A percentile compares a stretch with the other conserved stretches of the same genome.
Evolutionary conservation across 305 asterid species (phyloP).

Genomic region (Fraxinus velutina): DNA sequence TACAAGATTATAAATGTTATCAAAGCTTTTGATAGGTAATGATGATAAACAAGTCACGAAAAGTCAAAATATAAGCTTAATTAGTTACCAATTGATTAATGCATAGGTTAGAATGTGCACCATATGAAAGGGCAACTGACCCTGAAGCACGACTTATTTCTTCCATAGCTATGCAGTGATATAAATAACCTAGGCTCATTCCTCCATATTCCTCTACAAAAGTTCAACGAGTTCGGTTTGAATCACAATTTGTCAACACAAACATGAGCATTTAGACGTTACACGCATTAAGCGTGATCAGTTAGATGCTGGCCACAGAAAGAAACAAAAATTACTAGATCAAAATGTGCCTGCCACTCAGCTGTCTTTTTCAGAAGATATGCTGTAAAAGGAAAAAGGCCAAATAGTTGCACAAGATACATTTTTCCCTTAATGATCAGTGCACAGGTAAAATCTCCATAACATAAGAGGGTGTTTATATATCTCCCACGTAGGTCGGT

Average conservation of each 20-base stretch:
- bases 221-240: constrained; percentile 17
- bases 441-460: not conserved
- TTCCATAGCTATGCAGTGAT: constrained; percentile 98
- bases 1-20: constrained; percentile 36
- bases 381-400: constrained; percentile 4
- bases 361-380: not conserved
- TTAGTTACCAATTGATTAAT: constrained; percentile 83
- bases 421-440: not conserved
- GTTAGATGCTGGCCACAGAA: not conserved
- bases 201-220: constrained; percentile 92
- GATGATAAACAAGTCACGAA: constrained; percentile 14
- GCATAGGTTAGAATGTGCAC: constrained; percentile 94
- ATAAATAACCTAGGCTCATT: constrained; percentile 92
- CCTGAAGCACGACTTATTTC: constrained; percentile 98
- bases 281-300: not conserved
- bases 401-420: not conserved
- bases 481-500: not conserved
- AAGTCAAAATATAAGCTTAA: constrained; percentile 24
- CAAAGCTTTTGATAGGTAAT: constrained; percentile 20
- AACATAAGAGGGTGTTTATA: not conserved
- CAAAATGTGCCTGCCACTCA: not conserved
- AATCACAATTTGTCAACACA: constrained; percentile 20
- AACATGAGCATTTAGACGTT: not conserved
- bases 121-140: constrained; percentile 92
- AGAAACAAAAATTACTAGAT: not conserved